Percentiles rank a stretch among this genome's conserved stretches.
Conservation (phyloP, 2,329 filamentous ascomycete species). For the Ophiostoma australiae region DNA sequence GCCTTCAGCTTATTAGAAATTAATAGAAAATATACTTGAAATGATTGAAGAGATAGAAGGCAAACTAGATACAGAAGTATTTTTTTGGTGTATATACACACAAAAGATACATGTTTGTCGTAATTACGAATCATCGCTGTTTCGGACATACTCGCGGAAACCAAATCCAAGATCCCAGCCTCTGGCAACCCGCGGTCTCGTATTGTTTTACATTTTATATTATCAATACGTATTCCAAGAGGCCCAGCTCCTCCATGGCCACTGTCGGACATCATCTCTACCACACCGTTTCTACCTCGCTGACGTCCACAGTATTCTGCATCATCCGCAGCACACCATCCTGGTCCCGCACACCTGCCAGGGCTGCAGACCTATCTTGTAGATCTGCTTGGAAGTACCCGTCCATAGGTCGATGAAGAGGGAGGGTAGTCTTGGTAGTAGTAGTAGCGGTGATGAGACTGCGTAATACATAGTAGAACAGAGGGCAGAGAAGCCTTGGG, state of each 20-base stretch:
- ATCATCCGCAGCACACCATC: background rate
- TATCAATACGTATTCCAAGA: background rate
- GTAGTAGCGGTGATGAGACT: too few species aligned
- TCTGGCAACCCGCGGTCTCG: background rate
- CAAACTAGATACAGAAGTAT: background rate
- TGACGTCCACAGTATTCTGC: background rate
- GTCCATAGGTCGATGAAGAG: background rate
- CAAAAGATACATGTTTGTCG: background rate
- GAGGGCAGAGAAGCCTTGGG: background rate
- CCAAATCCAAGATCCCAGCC: background rate
- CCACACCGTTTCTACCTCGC: background rate
- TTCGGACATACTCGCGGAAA: background rate
- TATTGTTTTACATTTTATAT: background rate
- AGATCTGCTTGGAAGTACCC: background rate
- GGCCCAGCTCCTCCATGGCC: background rate
- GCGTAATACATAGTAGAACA: background rate
- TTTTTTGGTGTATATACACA: background rate
- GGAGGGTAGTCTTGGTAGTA: too few species aligned
- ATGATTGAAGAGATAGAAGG: background rate
- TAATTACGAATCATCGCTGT: conserved; percentile 2
- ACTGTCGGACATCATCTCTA: background rate
- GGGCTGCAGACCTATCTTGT: background rate
- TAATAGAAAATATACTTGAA: background rate
- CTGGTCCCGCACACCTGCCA: background rate
- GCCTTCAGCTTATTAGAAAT: background rate